These are phyloP conservation scores for Fomes fomentarius DNA, from an alignment of 1,284 basidiomycete species.

Conservation along the genomic window DNA sequence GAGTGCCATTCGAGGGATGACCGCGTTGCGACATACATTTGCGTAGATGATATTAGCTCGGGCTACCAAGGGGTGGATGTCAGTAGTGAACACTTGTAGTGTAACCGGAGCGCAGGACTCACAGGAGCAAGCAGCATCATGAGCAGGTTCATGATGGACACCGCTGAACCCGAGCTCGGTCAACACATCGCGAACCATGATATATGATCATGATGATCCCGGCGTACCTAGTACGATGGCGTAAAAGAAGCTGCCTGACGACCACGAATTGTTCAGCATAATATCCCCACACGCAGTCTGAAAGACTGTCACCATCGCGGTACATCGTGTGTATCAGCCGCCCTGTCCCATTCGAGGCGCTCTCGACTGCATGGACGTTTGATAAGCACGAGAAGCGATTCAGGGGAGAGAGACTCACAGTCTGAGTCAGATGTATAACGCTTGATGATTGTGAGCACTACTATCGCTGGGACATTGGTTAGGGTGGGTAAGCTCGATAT, in stretches of 20 bases:
- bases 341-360: neutral
- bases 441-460: neutral
- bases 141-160: conserved; percentile 1
- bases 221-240: neutral
- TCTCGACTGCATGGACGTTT: neutral
- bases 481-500: neutral
- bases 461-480: neutral
- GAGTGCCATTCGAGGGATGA: neutral
- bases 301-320: neutral
- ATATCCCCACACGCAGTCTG: neutral
- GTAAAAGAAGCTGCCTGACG: neutral
- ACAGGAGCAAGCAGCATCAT: neutral
- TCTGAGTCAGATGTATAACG: neutral
- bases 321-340: conserved; percentile 4
- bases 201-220: neutral
- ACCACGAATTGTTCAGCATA: neutral
- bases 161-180: neutral
- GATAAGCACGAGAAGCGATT: neutral
- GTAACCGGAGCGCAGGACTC: neutral
- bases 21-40: neutral
- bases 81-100: no score
- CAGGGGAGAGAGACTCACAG: neutral
- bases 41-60: neutral
- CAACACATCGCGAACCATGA: neutral
- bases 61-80: neutral